phyloP scores from a whole-genome alignment of 106 monocot species.

The Hemerocallis citrina region DNA sequence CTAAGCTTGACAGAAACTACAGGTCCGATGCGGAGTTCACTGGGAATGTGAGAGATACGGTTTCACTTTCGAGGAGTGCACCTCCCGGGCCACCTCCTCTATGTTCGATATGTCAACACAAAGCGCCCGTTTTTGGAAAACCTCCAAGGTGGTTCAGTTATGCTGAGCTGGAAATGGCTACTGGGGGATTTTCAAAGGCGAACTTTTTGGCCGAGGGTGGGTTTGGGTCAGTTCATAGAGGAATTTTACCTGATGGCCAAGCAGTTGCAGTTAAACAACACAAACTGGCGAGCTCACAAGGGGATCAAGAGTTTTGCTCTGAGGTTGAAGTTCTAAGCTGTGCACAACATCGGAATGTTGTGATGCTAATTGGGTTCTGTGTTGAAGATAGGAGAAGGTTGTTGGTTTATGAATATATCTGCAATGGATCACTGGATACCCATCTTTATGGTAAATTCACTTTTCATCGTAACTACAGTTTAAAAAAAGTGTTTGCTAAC shows the following conservation, averaged over 20 bases:
- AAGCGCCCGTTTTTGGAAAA: conserved; percentile 73
- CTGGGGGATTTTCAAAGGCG: conserved; percentile 64
- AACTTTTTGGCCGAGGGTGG: conserved; percentile 91
- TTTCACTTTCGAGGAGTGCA: conserved; percentile 31
- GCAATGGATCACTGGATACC: conserved; percentile 75
- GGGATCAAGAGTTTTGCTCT: conserved; percentile 76
- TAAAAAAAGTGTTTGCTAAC: too few relatives aligned
- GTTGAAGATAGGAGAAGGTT: conserved; percentile 63
- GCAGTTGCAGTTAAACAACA: conserved; percentile 78
- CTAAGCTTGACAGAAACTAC: conserved; percentile 20
- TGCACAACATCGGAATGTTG: conserved; percentile 81
- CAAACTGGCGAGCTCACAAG: conserved; percentile 76
- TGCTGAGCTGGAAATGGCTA: conserved; percentile 69
- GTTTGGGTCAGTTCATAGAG: conserved; percentile 83
- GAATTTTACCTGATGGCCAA: conserved; percentile 66
- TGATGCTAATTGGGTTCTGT: conserved; percentile 84
- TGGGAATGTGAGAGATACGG: conserved; percentile 48
- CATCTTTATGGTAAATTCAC: conserved; percentile 68
- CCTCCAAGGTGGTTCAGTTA: conserved; percentile 78
- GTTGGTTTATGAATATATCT: conserved; percentile 77
- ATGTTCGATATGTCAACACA: conserved; percentile 84
- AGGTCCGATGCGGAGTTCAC: conserved; percentile 28
- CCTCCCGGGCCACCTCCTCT: conserved; percentile 65
- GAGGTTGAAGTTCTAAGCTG: conserved; percentile 88
- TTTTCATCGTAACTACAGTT: too few relatives aligned